Base-by-base conservation (phyloP, 2,329 filamentous ascomycete genomes). In the Aureobasidium sp. region DNA sequence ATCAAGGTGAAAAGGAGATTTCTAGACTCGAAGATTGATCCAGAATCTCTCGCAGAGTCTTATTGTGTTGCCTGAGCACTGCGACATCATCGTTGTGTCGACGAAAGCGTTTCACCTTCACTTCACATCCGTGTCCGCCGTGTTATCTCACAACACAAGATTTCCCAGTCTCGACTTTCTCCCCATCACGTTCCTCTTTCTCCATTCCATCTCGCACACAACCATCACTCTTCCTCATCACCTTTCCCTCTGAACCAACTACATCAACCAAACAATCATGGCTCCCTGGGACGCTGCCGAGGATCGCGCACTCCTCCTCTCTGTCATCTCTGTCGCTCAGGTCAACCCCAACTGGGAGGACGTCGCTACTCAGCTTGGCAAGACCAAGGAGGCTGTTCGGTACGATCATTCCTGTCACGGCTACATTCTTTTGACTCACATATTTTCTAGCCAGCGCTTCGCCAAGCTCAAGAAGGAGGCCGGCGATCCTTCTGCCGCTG, bases 381-480 rank as follows among this genome's bases (percentile, higher is more conserved):
- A 36, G 9, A 62, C 61, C 25, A 36, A 21, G 13, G 53, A 58
- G 27, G 27, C 34, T 25, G 37, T 62, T 16, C 51, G 44, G 61
- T 61, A 39, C 21, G 21, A 21, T 21, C 21, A 21, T 21, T 21
- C 21, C 21, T 21, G 21, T 21, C 21, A 21, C 21, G 21, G 21
- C 21, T 21, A 21, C 21, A 1, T 21, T 21, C 21, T 21, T 21
- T 21, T 21, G 21, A 21, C 21, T 21, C 21, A 21, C 21, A 21
- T 21, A 21, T 21, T 21, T 1, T 21, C 5, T 21, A 62, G 61
- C 30, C 61, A 62, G 53, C 61, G 47, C 45, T 58, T 25, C 45
- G 13, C n/a, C 7, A 62, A 58, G 21, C 36, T 62, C 9, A 62
- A 62, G 61, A 62, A 62, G 53, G 53, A 59, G 21, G 45, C 53